Evolutionary conservation across 257 asterid genomes (phyloP), one percentile per base, ranked within the genome.

Genomic region (Cinchona pubescens): DNA sequence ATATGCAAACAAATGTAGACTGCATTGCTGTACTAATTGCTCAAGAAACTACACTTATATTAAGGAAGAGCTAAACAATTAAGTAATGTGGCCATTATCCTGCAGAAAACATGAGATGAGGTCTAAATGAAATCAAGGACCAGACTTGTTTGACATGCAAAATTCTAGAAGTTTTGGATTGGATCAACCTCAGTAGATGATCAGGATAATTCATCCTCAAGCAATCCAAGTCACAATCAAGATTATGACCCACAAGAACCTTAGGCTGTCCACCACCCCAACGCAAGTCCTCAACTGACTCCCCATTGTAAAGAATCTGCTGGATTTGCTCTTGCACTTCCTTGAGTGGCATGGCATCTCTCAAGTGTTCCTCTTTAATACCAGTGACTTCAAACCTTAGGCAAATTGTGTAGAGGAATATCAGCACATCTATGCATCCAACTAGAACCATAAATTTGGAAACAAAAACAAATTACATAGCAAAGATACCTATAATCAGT

Each of bases 221-320:
- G 82, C 88, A 79, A 74, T 80, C 77, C 58, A 86, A 68, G 82
- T 83, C 83, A n/a, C 66, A 78, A 64, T 74, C 84, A 46, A 86
- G 83, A 78, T 82, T 78, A 77, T 84, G 90, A 38, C 92, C 89
- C 75, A 88, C 83, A 63, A 88, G 87, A 84, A 86, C 82, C 71
- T 83, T 81, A 74, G 82, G 90, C 46, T 69, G 84, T 71, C 87
- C 87, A 72, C 87, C 84, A 76, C 74, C 40, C 80, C 84, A 69
- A 34, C 86, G 77, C 77, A 77, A 19, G 70, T 46, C 82, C 77
- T 85, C 81, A 66, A 82, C 80, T 3, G 90, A 85, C 70, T 84
- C 89, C 69, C 89, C 85, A 34, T 84, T 84, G 73, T 84, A 75
- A 35, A 88, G 84, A 83, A 86, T 83, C 73, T 63, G 83, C 46